These are phyloP conservation scores for Tulasnella sp. DNA, from an alignment of 768 basidiomycete species.

Conservation along the genomic window DNA sequence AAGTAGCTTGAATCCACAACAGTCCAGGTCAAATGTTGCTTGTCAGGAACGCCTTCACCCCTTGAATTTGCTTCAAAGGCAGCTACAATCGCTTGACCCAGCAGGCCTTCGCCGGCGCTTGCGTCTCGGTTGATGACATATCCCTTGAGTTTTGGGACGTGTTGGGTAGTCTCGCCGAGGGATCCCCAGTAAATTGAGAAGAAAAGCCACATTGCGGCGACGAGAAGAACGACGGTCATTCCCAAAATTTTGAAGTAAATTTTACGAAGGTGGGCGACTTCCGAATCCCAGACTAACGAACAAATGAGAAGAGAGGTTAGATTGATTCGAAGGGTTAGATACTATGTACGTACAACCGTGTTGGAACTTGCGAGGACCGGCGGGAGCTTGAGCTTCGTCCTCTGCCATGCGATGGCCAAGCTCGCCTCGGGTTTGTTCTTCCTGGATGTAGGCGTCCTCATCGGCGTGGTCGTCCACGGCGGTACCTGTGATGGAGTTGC, in stretches of 20 bases:
- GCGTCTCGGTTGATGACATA: slow-evolving; percentile 17
- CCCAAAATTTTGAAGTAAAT: slow-evolving; percentile 13
- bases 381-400: background rate
- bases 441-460: background rate
- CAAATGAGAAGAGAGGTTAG: background rate
- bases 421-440: background rate
- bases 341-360: background rate
- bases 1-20: slow-evolving; percentile 16
- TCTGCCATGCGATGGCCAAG: background rate
- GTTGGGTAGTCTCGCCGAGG: background rate
- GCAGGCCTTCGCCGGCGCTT: background rate
- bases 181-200: slow-evolving; percentile 13
- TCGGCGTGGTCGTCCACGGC: background rate
- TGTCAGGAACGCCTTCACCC: slow-evolving; percentile 24
- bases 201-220: slow-evolving; percentile 14
- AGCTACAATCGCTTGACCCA: slow-evolving; percentile 32
- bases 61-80: slow-evolving; percentile 33
- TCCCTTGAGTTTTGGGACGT: slow-evolving; percentile 2
- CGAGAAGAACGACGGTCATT: background rate
- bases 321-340: background rate
- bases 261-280: slow-evolving; percentile 12
- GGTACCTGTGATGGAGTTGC: background rate
- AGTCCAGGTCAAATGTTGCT: background rate
- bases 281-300: slow-evolving; percentile 2
- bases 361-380: background rate